Base-by-base conservation (phyloP, 345 rosid genomes). In the Eucalyptus rudis region DNA sequence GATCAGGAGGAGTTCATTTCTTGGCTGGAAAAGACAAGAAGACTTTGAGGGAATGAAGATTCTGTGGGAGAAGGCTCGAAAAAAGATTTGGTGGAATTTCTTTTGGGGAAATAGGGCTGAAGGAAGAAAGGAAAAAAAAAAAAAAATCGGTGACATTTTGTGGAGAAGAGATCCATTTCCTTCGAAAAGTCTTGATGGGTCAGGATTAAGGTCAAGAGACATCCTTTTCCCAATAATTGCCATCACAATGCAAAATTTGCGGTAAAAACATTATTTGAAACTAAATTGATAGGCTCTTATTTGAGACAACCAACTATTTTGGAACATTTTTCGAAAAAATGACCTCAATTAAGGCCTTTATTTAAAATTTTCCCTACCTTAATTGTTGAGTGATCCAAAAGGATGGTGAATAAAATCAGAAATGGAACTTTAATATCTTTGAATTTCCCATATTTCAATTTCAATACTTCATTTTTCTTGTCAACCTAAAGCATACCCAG, bases 321-420 rank as follows among this genome's bases (percentile, higher is more conserved):
- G 10, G 40, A 1, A 14, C 79, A 14, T 15, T 17, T n/a, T 31
- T 66, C 15, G 4, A n/a, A 16, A n/a, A 15, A 66, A n/a, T n/a
- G 3, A 66, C 40, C 8, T 31, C 17, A 66, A 8, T 6, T 31
- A 4, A 15, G 5, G 10, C 40, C 3, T 15, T 15, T 33, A 14
- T 16, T n/a, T 4, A 4, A n/a, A n/a, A 64, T 7, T n/a, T 64
- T 64, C 5, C 2, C 1, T 2, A n/a, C 2, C 36, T 64, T 64
- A n/a, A n/a, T n/a, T 64, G 20, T 64, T 7, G 10, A 64, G 76
- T 64, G 19, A 64, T n/a, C 1, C 0, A 4, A 7, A 64, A 64
- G 5, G 5, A 64, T 64, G 20, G 4, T 14, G 29, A 29, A n/a
- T 62, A 29, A 8, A 62, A 12, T 16, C 19, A 62, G 3, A 62